Conservation (phyloP, 352 stramenopile species). For the Phytopythium aichiense region DNA sequence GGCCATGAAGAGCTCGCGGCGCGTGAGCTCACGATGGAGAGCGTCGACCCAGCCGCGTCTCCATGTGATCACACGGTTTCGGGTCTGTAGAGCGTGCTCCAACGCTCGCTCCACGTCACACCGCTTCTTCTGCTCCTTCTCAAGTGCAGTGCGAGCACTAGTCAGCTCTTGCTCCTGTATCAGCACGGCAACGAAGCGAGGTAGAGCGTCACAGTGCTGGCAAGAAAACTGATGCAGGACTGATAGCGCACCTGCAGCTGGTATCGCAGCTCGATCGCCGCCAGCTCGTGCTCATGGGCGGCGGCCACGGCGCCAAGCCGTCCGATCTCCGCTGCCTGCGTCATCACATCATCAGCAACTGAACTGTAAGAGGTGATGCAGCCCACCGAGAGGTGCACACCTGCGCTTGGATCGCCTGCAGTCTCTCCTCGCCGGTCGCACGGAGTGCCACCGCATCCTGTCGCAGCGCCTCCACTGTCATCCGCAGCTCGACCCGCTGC, state of each 20-base stretch:
- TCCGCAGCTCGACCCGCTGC: not conserved
- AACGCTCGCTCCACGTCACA: conserved; percentile 14
- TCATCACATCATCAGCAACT: not conserved
- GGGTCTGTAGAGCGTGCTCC: conserved; percentile 18
- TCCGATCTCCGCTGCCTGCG: not conserved
- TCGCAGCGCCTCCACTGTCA: not conserved
- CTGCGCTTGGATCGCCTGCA: conserved; percentile 14
- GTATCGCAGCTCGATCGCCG: not conserved
- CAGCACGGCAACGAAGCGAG: not conserved
- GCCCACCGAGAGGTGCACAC: conserved; percentile 9
- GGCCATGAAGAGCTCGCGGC: conserved; percentile 18
- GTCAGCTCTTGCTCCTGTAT: conserved; percentile 19
- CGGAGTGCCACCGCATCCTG: not conserved
- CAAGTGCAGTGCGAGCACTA: conserved; percentile 5
- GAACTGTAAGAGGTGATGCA: not conserved
- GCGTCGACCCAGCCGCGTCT: conserved; percentile 16
- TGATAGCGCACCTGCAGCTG: not conserved
- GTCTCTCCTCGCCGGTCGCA: not conserved
- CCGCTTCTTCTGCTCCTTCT: conserved; percentile 13
- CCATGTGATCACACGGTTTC: conserved; percentile 34
- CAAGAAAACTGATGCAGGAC: no score
- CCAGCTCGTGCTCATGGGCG: not conserved
- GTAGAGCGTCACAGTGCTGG: conserved; percentile 5
- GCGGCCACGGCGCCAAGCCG: not conserved
- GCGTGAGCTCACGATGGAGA: not conserved